Evolutionary conservation across 2,329 filamentous ascomycete genomes (phyloP), one percentile per base, ranked within the genome.

Genomic region (Diaporthe ilicicola): DNA sequence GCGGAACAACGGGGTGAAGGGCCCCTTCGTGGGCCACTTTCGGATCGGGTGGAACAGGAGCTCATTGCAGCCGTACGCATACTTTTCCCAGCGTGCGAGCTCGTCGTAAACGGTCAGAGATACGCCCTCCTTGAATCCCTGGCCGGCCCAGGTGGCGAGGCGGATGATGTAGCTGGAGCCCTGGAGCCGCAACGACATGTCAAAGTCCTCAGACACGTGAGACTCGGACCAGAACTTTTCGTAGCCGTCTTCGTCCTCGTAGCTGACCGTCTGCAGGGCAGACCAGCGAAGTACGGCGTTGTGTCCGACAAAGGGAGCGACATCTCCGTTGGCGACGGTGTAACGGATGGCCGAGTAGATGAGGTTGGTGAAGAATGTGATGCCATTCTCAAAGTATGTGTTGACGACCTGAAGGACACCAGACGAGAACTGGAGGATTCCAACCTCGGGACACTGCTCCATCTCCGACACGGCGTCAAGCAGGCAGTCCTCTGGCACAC

Each of bases 91-190:
- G 70, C 93, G 91, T 2, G 92, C 91, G 72, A 95, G 85, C 80
- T 95, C 93, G 80, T 95, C 93, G 78, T 95, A 94, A 12, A 95
- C 92, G 0, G 93, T 95, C 70, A 95, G 84, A 1, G 93, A 95
- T 67, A 95, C 93, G 74, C 93, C 93, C 79, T 95, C 93, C 79
- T 94, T 92, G 85, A 94, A 94, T 61, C 90, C 92, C n/a, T 92
- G 89, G 46, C 90, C 90, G 8, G 90, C 90, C 86, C 92, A 94
- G 24, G 91, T 89, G 10, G 90, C 92, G 29, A 94, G 85, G 37
- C 92, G 91, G 75, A 93, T 91, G 73, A 91, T 90, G 80, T 94
- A 94, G 34, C 92, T 91, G 73, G 84, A 88, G 74, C 89, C 90
- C 79, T 94, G 92, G 24, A 94, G 87, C 75, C 92, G 91, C 27